Percentiles rank a stretch among this genome's conserved stretches.
phyloP scores from a whole-genome alignment of 2,329 filamentous ascomycete species.

The Beauveria medogensis region DNA sequence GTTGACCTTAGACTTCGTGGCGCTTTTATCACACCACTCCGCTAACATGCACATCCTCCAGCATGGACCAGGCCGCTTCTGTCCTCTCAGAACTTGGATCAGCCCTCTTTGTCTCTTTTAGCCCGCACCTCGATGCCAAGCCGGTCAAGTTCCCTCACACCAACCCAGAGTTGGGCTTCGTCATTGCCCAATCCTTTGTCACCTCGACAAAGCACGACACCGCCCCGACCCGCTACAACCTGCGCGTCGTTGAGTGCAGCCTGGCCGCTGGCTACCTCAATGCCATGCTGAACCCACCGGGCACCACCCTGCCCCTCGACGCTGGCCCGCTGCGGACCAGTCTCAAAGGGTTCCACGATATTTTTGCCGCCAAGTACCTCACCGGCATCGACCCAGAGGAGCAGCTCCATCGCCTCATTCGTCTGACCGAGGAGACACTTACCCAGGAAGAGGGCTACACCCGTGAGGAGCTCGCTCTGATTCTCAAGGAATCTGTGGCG shows the following conservation, averaged over 20 bases:
- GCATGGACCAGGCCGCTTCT: conserved; percentile 96
- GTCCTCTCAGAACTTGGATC: conserved; percentile 84
- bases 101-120: conserved; percentile 85
- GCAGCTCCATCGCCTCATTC: conserved; percentile 67
- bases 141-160: conserved; percentile 78
- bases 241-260: conserved; percentile 91
- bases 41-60: conserved; percentile 24
- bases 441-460: conserved; percentile 79
- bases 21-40: background rate
- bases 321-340: conserved; percentile 75
- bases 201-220: conserved; percentile 92
- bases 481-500: conserved; percentile 57
- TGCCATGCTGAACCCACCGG: conserved; percentile 46
- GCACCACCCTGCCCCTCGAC: conserved; percentile 62
- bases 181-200: conserved; percentile 92
- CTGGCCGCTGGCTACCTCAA: conserved; percentile 68
- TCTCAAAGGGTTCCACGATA: conserved; percentile 78
- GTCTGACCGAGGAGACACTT: conserved; percentile 62
- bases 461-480: conserved; percentile 69
- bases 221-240: conserved; percentile 89
- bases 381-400: conserved; percentile 40
- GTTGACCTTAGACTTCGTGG: background rate
- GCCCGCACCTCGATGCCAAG: conserved; percentile 64
- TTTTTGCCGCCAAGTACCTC: conserved; percentile 43
- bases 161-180: conserved; percentile 75